Evolutionary conservation across 208 protist genomes (phyloP).

Genomic region (Balamuthia mandrillaris): DNA sequence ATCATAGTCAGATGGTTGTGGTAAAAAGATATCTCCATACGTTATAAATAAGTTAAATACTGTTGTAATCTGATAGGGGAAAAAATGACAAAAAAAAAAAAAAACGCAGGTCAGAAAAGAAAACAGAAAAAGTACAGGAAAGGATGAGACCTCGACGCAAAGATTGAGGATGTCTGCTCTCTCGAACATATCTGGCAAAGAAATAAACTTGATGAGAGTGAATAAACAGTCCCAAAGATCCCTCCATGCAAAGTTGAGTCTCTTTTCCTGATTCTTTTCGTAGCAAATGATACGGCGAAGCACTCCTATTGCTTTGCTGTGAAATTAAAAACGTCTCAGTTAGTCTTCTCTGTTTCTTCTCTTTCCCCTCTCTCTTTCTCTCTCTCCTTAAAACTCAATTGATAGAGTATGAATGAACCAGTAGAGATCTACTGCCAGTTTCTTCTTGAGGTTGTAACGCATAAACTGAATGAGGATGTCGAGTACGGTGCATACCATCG

Average conservation of each 20-base stretch:
- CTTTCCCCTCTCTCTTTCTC: not conserved
- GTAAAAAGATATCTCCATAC: not conserved
- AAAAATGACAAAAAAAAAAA: not conserved
- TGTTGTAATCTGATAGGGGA: not conserved
- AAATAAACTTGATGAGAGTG: not conserved
- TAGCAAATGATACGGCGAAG: not conserved
- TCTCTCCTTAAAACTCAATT: not conserved
- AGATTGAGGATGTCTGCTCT: not conserved
- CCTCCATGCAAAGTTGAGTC: constrained; percentile 2
- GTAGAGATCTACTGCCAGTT: not conserved
- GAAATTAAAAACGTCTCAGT: not conserved
- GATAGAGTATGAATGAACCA: not conserved
- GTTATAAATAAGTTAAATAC: constrained; percentile 38
- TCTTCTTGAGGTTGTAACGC: constrained; percentile 19
- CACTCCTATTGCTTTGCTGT: not conserved
- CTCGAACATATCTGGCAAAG: not conserved
- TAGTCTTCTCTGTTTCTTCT: not conserved
- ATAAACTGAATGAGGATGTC: not conserved
- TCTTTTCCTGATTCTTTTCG: constrained; percentile 6
- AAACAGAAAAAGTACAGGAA: not conserved
- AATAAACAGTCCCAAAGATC: not conserved
- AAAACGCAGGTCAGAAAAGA: not conserved
- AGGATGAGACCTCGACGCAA: not conserved
- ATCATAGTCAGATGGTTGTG: not conserved
- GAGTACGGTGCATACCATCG: not conserved